phyloP scores from a whole-genome alignment of 2,329 filamentous ascomycete genomes.

The Neopestalotiopsis rosae region DNA sequence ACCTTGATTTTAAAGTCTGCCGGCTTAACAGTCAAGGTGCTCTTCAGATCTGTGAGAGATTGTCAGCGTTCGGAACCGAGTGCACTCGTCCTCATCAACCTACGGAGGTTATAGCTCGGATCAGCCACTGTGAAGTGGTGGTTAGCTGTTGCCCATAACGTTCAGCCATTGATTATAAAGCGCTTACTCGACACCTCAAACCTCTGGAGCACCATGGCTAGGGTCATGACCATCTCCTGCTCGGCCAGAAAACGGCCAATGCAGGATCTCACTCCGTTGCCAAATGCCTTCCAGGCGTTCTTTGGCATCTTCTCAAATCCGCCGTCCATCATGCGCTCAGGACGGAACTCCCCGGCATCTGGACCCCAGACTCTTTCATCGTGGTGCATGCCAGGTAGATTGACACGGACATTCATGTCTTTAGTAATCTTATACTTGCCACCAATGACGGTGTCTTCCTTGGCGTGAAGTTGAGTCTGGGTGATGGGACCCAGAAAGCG shows the following conservation, averaged over 20 bases:
- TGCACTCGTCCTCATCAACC: conserved; percentile 40
- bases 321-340: conserved; percentile 75
- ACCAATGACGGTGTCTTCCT: conserved; percentile 9
- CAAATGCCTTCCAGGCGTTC: conserved; percentile 75
- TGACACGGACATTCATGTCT: neutral
- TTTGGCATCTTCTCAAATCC: conserved; percentile 68
- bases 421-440: conserved; percentile 13
- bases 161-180: no score
- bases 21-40: conserved; percentile 10
- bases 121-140: conserved; percentile 47
- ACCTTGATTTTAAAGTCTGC: conserved; percentile 15
- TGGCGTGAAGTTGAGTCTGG: conserved; percentile 7
- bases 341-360: conserved; percentile 33
- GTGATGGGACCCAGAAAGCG: conserved; percentile 41
- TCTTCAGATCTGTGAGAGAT: neutral
- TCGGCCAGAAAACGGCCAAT: conserved; percentile 77
- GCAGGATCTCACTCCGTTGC: conserved; percentile 72
- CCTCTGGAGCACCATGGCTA: conserved; percentile 62
- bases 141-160: neutral
- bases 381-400: neutral
- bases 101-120: conserved; percentile 55
- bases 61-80: neutral
- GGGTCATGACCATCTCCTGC: conserved; percentile 70
- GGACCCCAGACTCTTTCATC: conserved; percentile 3
- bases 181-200: conserved; percentile 57